Base-by-base conservation (phyloP, 2,329 filamentous ascomycete species). In the Sporothrix phasma region DNA sequence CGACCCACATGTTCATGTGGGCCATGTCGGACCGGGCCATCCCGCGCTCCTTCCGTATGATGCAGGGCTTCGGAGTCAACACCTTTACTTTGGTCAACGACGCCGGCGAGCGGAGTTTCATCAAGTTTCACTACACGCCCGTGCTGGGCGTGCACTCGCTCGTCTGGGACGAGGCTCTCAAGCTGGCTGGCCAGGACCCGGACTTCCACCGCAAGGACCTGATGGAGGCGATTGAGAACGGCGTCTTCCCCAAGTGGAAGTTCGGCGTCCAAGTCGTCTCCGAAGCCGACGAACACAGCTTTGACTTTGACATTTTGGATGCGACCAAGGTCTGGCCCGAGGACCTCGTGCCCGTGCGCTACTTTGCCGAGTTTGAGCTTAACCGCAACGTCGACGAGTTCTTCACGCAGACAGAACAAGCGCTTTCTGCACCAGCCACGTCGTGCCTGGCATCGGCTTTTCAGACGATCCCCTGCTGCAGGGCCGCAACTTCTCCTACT, bases 271-370 rank as follows among this genome's bases (percentile, higher is more conserved):
- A 95, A 71, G 80, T 86, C 3, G 82, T 94, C 24, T 83, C 87
- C 0, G 89, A 93, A 68, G 80, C 80, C 8, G 81, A 86, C 58
- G 84, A 90, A 72, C 80, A 93, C 67, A 84, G 89, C 17, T 95
- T 93, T 66, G 90, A 93, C 6, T 93, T 94, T 66, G 90, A 94
- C 70, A 87, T 93, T 34, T 82, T 95, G 1, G 90, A 95, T 69
- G 87, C 90, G 0, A 95, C 90, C 43, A 94, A 95, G 76, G 75
- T 93, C 29, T 94, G 90, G 89, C 90, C 90, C 0, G 88, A 94
- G 71, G 88, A 93, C 13, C 75, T 86, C 0, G 78, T 92, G 0
- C 90, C 90, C 0, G 80, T 93, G 22, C 82, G 87, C 7, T 90
- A 90, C 71, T 89, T 95, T 64, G 90, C 89, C 45, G 84, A 92